Percentiles rank a stretch among this genome's conserved stretches.
These are phyloP conservation scores for Rhizopogon rudus DNA, from an alignment of 768 basidiomycete genomes.

Conservation along the genomic window DNA sequence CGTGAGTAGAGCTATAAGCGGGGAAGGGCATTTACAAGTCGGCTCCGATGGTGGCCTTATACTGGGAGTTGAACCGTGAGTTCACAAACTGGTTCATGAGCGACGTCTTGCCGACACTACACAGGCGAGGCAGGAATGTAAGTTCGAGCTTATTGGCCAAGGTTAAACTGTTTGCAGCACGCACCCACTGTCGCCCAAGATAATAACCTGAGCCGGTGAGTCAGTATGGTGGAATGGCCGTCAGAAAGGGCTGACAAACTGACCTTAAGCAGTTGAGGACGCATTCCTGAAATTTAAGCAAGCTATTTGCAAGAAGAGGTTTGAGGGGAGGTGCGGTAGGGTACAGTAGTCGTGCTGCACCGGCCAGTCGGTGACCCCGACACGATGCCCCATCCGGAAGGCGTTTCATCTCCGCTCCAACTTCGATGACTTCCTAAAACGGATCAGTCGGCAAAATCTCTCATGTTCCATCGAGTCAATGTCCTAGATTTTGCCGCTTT, in stretches of 20 bases:
- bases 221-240: conserved; percentile 3
- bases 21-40: conserved; percentile 68
- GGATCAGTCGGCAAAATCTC: background rate
- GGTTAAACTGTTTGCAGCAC: conserved; percentile 26
- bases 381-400: conserved; percentile 10
- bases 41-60: conserved; percentile 98
- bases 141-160: conserved; percentile 3
- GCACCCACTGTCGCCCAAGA: conserved; percentile 95
- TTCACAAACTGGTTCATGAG: conserved; percentile 99
- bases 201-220: conserved; percentile 72
- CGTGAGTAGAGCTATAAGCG: conserved; percentile 9
- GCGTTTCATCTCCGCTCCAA: conserved; percentile 24
- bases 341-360: background rate
- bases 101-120: conserved; percentile 96
- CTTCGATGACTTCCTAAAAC: background rate
- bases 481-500: background rate
- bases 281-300: conserved; percentile 43
- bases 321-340: background rate
- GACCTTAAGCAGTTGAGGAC: conserved; percentile 85
- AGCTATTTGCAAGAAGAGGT: background rate
- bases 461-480: background rate
- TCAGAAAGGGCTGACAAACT: background rate
- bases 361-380: conserved; percentile 16
- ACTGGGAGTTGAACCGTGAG: conserved; percentile 99
- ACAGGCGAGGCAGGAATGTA: background rate